A percentile compares a stretch with the other conserved stretches of the same genome.
phyloP scores from a whole-genome alignment of 495 filamentous ascomycete species.

The Aspergillus egyptiacus region DNA sequence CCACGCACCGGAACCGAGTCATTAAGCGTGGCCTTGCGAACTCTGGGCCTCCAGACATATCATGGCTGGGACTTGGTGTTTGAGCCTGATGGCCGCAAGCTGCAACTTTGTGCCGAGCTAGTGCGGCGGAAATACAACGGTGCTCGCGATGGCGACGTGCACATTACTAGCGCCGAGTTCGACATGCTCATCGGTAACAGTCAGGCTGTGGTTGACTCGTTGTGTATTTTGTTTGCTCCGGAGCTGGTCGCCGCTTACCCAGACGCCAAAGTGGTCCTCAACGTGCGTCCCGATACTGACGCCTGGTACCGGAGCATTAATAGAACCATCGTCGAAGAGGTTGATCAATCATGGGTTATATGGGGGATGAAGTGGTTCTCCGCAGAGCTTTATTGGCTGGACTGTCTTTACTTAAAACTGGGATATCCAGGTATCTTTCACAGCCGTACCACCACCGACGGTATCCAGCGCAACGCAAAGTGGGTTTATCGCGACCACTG shows the following conservation, averaged over 20 bases:
- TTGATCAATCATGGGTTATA: constrained; percentile 7
- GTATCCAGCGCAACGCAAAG: no score
- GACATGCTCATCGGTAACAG: constrained; percentile 40
- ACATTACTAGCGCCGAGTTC: constrained; percentile 33
- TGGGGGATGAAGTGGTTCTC: constrained; percentile 10
- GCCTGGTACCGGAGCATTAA: constrained; percentile 31
- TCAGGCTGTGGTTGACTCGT: constrained; percentile 50
- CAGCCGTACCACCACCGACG: no score
- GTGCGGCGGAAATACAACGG: constrained; percentile 19
- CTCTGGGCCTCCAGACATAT: constrained; percentile 20
- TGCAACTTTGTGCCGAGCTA: constrained; percentile 15
- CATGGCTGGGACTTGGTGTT: constrained; percentile 24
- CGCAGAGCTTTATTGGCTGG: constrained; percentile 13
- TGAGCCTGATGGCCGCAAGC: constrained; percentile 11
- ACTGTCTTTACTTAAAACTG: constrained; percentile 1
- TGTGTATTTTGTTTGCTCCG: constrained; percentile 46
- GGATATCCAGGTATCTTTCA: constrained; percentile 11
- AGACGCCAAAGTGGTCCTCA: constrained; percentile 52
- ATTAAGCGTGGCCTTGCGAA: constrained; percentile 23
- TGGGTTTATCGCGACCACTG: constrained; percentile 9
- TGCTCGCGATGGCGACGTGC: no score
- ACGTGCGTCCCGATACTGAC: constrained; percentile 37
- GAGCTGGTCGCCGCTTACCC: constrained; percentile 33
- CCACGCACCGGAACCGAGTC: constrained; percentile 27
- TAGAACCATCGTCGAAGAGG: constrained; percentile 10